A percentile compares a stretch with the other conserved stretches of the same genome.
These are phyloP conservation scores for Linaria vulgaris DNA, from an alignment of 257 asterid genomes.

Conservation along the genomic window DNA sequence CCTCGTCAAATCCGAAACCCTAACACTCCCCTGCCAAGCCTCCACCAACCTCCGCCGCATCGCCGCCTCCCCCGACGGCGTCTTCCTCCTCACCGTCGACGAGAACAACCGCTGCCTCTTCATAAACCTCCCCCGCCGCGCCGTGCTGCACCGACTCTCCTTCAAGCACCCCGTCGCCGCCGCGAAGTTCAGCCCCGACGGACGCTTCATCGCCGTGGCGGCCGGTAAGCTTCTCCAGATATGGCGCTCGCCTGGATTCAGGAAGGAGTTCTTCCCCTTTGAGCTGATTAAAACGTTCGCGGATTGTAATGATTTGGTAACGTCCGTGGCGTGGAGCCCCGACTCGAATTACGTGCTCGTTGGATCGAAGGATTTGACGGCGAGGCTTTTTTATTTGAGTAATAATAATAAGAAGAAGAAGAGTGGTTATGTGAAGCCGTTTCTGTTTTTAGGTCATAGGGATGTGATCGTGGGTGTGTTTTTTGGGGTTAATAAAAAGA, in stretches of 20 bases:
- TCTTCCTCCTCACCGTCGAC: conserved; percentile 78
- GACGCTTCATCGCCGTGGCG: conserved; percentile 72
- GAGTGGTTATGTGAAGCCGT: conserved; percentile 50
- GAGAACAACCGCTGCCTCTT: conserved; percentile 86
- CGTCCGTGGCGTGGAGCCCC: conserved; percentile 84
- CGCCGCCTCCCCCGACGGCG: conserved; percentile 83
- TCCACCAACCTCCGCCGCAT: conserved; percentile 79
- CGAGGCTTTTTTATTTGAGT: conserved; percentile 66
- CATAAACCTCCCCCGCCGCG: conserved; percentile 79
- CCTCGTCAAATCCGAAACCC: conserved; percentile 75
- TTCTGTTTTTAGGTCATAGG: conserved; percentile 76
- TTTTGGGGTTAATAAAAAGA: conserved; percentile 71
- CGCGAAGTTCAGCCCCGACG: conserved; percentile 86
- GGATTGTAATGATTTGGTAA: conserved; percentile 71
- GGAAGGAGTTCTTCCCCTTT: conserved; percentile 84
- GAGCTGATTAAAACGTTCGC: conserved; percentile 74
- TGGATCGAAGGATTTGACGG: conserved; percentile 84
- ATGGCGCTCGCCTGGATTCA: conserved; percentile 93
- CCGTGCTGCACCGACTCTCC: conserved; percentile 73
- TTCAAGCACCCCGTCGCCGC: conserved; percentile 66
- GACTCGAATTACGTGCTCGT: conserved; percentile 62
- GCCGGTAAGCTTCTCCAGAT: conserved; percentile 88
- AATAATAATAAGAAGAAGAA: conserved; percentile 33
- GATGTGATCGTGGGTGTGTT: conserved; percentile 77
- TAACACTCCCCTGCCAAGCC: conserved; percentile 78